These are phyloP conservation scores for Alloteropsis semialata DNA, from an alignment of 176 grass and related monocot species.

Conservation along the genomic window DNA sequence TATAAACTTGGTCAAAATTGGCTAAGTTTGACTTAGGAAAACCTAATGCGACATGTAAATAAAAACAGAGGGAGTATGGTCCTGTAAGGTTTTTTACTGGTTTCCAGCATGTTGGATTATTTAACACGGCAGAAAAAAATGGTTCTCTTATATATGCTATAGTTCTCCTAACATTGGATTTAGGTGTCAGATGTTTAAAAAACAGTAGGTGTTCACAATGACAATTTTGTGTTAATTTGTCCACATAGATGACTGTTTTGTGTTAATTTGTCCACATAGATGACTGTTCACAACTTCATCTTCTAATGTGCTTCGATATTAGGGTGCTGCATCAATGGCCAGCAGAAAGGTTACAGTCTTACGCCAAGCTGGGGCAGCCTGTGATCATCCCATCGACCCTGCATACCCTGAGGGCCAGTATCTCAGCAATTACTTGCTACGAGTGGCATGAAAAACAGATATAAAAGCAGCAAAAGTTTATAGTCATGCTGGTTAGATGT, in stretches of 20 bases:
- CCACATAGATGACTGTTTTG: background rate
- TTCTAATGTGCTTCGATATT: slow-evolving; percentile 28
- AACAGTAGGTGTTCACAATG: background rate
- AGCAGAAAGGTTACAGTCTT: slow-evolving; percentile 79
- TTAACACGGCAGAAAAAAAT: background rate
- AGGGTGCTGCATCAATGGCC: slow-evolving; percentile 80
- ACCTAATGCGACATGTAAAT: too few relatives aligned
- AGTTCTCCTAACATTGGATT: background rate
- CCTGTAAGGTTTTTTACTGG: background rate
- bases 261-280: background rate
- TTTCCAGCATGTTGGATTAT: slow-evolving; percentile 7
- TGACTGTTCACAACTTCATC: background rate
- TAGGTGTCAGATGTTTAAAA: background rate
- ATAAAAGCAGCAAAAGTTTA: too few relatives aligned
- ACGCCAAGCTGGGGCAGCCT: slow-evolving; percentile 80
- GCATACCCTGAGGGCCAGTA: slow-evolving; percentile 87
- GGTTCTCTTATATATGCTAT: background rate
- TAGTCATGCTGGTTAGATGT: slow-evolving; percentile 8
- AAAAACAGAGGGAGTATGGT: background rate
- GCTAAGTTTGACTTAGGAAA: too few relatives aligned
- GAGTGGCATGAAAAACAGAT: slow-evolving; percentile 45
- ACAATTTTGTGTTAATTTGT: background rate
- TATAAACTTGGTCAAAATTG: too few relatives aligned
- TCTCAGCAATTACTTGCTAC: slow-evolving; percentile 83
- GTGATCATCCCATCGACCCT: slow-evolving; percentile 79